Base-by-base conservation (phyloP, 73 alveolate species). In the Paramecium pentaurelia region DNA sequence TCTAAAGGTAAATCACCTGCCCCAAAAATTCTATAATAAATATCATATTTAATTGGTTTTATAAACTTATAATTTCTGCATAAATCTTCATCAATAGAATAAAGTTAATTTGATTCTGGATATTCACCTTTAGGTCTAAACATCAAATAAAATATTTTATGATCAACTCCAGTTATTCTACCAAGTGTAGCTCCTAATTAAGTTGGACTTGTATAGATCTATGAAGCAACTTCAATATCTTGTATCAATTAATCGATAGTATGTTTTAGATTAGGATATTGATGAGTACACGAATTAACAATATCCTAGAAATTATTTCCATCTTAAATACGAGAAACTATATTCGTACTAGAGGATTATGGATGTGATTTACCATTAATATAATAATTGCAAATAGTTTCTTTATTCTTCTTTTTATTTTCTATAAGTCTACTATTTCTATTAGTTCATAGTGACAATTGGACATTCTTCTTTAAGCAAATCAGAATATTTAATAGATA, bases 21-120 rank as follows among this genome's bases (percentile, higher is more conserved):
- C 28, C 91, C 91, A 14, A 80, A 49, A 10, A 80, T 47, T 80
- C 91, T 22, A 42, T 45, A 80, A 80, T 80, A 80, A 11, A 80
- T 47, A 44, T 80, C 91, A 8, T n/a, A 42, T 80, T 80, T n/a
- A 2, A 25, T 49, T 5, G 58, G 47, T 42, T 80, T 25, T n/a
- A 28, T 80, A 22, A 80, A 42, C 6, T 10, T 44, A 80, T 44
- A 80, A 25, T 44, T 80, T 11, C 58, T 80, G 32, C 34, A 25
- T 8, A 80, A 32, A 27, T 20, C 58, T 28, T 80, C 91, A 80
- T 80, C 91, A 42, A 11, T 27, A 25, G 34, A n/a, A 27, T n/a
- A 80, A 45, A 28, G 22, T 14, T 34, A 20, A 37, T 22, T 27
- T 44, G 36, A 18, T 32, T 44, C 34, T n/a, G 44, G 47, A 11